Percentiles rank a stretch among this genome's conserved stretches.
These are phyloP conservation scores for Trichoderma simmonsii DNA, from an alignment of 2,329 filamentous ascomycete genomes.

Conservation along the genomic window DNA sequence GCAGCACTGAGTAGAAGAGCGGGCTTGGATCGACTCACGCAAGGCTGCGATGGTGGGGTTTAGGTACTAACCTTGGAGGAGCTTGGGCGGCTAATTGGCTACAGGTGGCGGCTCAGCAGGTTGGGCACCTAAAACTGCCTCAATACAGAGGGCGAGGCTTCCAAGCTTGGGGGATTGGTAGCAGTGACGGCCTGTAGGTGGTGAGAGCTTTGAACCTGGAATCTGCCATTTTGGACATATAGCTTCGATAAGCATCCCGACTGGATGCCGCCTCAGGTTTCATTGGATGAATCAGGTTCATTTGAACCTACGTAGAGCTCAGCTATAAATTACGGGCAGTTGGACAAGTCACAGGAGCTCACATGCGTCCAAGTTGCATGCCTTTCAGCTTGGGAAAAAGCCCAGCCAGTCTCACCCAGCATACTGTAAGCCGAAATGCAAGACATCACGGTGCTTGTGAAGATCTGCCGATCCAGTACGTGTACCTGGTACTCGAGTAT, in stretches of 20 bases:
- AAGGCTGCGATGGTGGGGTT: constrained; percentile 25
- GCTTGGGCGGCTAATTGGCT: neutral
- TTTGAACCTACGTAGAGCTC: neutral
- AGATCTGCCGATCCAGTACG: neutral
- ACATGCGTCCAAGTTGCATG: neutral
- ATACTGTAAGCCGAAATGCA: neutral
- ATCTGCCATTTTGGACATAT: neutral
- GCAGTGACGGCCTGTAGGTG: neutral
- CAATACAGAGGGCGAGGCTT: neutral
- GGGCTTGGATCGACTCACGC: neutral
- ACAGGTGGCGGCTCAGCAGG: neutral
- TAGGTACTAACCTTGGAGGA: neutral
- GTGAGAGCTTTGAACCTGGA: neutral
- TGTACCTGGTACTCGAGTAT: neutral
- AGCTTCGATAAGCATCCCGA: neutral
- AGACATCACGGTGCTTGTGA: neutral
- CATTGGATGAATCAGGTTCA: neutral
- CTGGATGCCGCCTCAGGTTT: neutral
- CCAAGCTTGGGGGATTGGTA: no score
- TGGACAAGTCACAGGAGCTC: neutral
- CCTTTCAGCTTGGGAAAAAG: neutral
- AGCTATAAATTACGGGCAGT: neutral
- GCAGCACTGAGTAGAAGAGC: neutral
- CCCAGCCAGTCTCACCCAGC: neutral
- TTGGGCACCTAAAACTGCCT: neutral